Evolutionary conservation across 768 basidiomycete species (phyloP).

Genomic region (Coprinopsis cinerea): DNA sequence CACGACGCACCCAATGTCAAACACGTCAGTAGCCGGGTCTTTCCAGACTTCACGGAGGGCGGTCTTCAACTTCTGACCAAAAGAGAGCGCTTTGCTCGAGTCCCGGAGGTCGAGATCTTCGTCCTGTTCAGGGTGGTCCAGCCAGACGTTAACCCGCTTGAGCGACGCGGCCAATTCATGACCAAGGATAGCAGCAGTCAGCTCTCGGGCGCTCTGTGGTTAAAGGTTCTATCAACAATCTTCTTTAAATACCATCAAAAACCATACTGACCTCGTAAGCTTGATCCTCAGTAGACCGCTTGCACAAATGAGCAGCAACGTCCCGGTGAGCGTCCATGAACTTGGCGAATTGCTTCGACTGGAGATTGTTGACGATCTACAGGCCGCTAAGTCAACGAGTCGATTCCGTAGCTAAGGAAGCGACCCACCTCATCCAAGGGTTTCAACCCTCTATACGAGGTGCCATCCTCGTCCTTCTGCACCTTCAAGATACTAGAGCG

Average conservation of each 20-base stretch:
- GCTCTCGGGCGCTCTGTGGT: slow-evolving; percentile 84
- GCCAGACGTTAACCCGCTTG: slow-evolving; percentile 46
- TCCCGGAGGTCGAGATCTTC: slow-evolving; percentile 29
- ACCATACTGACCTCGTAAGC: slow-evolving; percentile 61
- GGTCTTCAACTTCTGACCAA: slow-evolving; percentile 53
- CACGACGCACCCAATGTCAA: slow-evolving; percentile 66
- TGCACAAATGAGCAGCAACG: slow-evolving; percentile 60
- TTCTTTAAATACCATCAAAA: neutral
- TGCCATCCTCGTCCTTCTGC: slow-evolving; percentile 25
- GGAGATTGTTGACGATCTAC: slow-evolving; percentile 49
- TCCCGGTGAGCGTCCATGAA: slow-evolving; percentile 60
- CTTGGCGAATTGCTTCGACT: slow-evolving; percentile 47
- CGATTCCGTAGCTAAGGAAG: neutral
- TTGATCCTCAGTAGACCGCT: slow-evolving; percentile 72
- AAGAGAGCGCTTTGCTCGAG: slow-evolving; percentile 31
- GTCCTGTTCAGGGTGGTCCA: slow-evolving; percentile 40
- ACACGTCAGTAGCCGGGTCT: slow-evolving; percentile 62
- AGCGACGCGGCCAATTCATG: slow-evolving; percentile 75
- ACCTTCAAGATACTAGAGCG: slow-evolving; percentile 51
- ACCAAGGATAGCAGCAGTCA: slow-evolving; percentile 74
- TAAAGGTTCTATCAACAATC: slow-evolving; percentile 7
- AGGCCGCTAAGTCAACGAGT: neutral
- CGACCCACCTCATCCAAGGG: slow-evolving; percentile 67
- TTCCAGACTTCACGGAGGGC: slow-evolving; percentile 74
- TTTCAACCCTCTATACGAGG: slow-evolving; percentile 33